These are phyloP conservation scores for Chenopodium berlandieri DNA, from an alignment of 148 eudicot species.

Conservation along the genomic window DNA sequence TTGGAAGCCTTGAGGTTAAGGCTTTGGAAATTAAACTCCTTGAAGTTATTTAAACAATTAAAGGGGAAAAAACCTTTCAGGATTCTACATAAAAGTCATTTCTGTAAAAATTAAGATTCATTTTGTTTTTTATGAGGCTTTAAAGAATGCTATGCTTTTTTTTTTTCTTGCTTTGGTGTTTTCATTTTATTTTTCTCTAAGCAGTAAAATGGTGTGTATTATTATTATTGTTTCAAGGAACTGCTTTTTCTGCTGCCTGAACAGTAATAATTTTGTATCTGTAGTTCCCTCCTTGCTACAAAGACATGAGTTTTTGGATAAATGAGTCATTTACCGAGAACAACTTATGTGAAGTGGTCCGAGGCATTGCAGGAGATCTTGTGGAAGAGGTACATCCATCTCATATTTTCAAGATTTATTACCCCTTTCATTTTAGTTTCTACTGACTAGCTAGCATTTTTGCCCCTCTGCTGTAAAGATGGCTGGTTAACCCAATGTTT, in stretches of 20 bases:
- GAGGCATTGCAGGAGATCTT: slow-evolving; percentile 92
- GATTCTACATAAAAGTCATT: background rate
- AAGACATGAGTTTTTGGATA: slow-evolving; percentile 97
- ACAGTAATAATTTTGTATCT: slow-evolving; percentile 9
- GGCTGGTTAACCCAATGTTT: background rate
- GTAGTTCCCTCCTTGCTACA: slow-evolving; percentile 95
- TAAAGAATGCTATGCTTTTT: background rate
- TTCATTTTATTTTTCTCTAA: background rate
- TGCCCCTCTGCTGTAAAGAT: background rate
- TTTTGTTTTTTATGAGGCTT: background rate
- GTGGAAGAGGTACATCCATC: slow-evolving; percentile 70
- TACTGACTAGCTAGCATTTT: background rate
- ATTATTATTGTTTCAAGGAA: background rate
- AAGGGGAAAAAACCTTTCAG: background rate
- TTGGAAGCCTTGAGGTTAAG: background rate
- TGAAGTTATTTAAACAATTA: background rate
- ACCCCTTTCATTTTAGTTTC: background rate
- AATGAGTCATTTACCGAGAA: slow-evolving; percentile 87
- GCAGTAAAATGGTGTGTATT: background rate
- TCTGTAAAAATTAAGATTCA: background rate
- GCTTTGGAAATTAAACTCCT: background rate
- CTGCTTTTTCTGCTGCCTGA: slow-evolving; percentile 1
- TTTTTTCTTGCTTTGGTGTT: background rate
- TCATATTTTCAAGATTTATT: background rate
- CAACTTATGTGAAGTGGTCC: slow-evolving; percentile 90